phyloP scores from a whole-genome alignment of 768 basidiomycete genomes.

The Pholiota conissans region DNA sequence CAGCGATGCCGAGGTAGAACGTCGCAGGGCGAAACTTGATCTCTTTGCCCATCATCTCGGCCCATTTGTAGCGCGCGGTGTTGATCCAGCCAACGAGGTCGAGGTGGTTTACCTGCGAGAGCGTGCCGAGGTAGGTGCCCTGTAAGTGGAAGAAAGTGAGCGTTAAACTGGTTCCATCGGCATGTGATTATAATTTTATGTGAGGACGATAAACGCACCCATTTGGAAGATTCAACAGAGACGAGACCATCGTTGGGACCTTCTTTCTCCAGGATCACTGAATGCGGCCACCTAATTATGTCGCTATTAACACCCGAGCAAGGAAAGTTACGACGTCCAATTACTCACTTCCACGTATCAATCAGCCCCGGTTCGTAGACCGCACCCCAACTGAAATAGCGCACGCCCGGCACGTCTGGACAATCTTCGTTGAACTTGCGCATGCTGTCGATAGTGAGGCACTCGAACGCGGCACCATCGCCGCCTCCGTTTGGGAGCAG shows the following conservation, averaged over 20 bases:
- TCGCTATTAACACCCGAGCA: background rate
- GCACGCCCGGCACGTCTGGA: conserved; percentile 73
- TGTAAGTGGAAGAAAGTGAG: conserved; percentile 22
- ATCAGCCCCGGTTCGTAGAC: conserved; percentile 85
- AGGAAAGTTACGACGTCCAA: too few relatives aligned
- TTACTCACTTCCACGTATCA: conserved; percentile 77
- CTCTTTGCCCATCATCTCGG: conserved; percentile 83
- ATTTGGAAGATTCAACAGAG: conserved; percentile 81
- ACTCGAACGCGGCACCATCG: conserved; percentile 92
- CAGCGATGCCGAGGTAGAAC: conserved; percentile 84
- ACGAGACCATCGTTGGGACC: conserved; percentile 96
- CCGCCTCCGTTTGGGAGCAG: conserved; percentile 90
- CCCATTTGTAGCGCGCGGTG: conserved; percentile 84
- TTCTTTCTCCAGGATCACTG: conserved; percentile 81
- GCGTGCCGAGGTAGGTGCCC: conserved; percentile 95
- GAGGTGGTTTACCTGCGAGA: conserved; percentile 88
- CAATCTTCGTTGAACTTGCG: conserved; percentile 84
- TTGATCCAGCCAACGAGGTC: conserved; percentile 96
- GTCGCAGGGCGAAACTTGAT: conserved; percentile 91
- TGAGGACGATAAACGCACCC: conserved; percentile 46
- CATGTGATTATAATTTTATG: background rate
- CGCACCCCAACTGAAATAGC: conserved; percentile 97
- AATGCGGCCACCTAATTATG: conserved; percentile 63
- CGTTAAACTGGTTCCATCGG: background rate
- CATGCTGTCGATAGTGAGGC: conserved; percentile 85